A percentile compares a stretch with the other conserved stretches of the same genome.
phyloP scores from a whole-genome alignment of 108 stramenopile species.

The Seminavis robusta region DNA sequence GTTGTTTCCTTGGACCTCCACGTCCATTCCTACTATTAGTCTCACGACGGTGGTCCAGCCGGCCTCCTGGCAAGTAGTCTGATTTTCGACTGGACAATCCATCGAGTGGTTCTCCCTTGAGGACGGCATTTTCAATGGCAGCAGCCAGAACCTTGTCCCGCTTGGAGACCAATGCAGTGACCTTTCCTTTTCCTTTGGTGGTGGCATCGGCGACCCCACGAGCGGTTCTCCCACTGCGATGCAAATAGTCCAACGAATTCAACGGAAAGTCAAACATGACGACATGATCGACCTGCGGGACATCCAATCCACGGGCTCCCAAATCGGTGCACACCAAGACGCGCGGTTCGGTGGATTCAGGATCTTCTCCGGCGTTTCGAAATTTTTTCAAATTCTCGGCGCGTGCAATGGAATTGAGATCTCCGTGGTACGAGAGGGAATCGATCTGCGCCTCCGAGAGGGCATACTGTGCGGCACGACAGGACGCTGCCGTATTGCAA shows the following conservation, averaged over 20 bases:
- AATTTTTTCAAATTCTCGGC: constrained; percentile 52
- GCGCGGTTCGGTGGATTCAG: constrained; percentile 11
- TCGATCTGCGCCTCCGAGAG: constrained; percentile 68
- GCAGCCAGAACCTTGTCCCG: constrained; percentile 81
- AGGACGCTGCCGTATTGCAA: constrained; percentile 86
- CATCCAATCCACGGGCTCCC: constrained; percentile 87
- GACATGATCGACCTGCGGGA: constrained; percentile 86
- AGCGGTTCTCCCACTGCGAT: constrained; percentile 90
- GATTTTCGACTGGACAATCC: constrained; percentile 76
- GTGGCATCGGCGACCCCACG: constrained; percentile 45
- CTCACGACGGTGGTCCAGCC: not conserved
- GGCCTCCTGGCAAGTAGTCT: constrained; percentile 66
- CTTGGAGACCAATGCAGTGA: constrained; percentile 85
- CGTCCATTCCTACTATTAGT: too few relatives aligned
- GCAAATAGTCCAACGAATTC: constrained; percentile 87
- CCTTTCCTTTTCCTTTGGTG: constrained; percentile 56
- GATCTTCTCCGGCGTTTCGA: constrained; percentile 26
- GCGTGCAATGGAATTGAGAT: constrained; percentile 59
- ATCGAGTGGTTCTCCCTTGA: constrained; percentile 76
- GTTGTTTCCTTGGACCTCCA: too few relatives aligned
- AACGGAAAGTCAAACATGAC: constrained; percentile 92
- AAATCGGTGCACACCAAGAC: constrained; percentile 86
- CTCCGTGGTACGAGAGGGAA: constrained; percentile 76
- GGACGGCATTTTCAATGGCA: constrained; percentile 81
- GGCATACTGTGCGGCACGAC: constrained; percentile 75